Conservation (phyloP, 2,329 filamentous ascomycete species). For the Exophiala bonariae region DNA sequence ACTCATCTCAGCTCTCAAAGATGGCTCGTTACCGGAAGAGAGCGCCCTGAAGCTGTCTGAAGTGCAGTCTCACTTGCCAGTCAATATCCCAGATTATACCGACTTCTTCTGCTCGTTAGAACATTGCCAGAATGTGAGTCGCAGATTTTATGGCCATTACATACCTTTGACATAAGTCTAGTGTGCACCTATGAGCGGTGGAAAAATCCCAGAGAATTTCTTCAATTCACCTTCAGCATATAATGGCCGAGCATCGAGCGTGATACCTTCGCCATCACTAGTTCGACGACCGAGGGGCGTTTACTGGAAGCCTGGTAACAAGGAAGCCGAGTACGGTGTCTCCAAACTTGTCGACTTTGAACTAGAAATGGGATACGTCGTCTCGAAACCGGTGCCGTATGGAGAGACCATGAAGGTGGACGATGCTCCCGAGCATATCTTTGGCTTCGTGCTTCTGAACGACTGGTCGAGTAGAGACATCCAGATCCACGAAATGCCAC, state of each 20-base stretch:
- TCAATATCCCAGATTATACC: slow-evolving; percentile 57
- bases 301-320: slow-evolving; percentile 4
- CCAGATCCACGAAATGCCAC: slow-evolving; percentile 61
- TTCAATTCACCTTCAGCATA: slow-evolving; percentile 55
- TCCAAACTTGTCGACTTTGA: slow-evolving; percentile 59
- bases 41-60: slow-evolving; percentile 35
- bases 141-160: not conserved
- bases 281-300: slow-evolving; percentile 13
- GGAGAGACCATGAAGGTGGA: slow-evolving; percentile 41
- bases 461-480: slow-evolving; percentile 52
- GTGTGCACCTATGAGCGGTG: slow-evolving; percentile 32
- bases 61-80: slow-evolving; percentile 55
- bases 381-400: slow-evolving; percentile 41
- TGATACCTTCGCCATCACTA: slow-evolving; percentile 12
- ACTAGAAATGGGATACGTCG: slow-evolving; percentile 49
- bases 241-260: slow-evolving; percentile 43
- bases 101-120: slow-evolving; percentile 59
- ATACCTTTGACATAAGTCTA: not conserved
- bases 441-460: slow-evolving; percentile 56
- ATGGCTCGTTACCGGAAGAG: slow-evolving; percentile 3
- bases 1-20: slow-evolving; percentile 7
- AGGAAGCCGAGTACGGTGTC: slow-evolving; percentile 51
- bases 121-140: slow-evolving; percentile 41
- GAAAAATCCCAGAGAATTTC: slow-evolving; percentile 46
- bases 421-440: slow-evolving; percentile 56